These are phyloP conservation scores for Tolypocladium tropicale DNA, from an alignment of 2,329 filamentous ascomycete species.

Conservation along the genomic window DNA sequence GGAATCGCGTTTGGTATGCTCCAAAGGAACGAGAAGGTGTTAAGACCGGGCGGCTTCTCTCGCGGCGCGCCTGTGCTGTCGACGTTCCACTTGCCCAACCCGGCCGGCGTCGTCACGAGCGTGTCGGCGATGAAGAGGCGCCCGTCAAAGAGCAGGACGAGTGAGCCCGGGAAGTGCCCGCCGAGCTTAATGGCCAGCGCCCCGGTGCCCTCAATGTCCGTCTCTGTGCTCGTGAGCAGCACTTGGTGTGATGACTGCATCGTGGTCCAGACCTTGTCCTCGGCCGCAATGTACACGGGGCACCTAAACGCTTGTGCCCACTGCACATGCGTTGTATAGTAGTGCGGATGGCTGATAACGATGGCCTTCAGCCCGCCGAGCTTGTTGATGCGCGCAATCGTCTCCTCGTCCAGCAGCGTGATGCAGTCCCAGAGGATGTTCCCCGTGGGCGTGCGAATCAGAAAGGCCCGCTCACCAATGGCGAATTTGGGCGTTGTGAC, in stretches of 20 bases:
- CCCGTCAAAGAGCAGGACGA: slow-evolving; percentile 52
- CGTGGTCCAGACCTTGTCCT: slow-evolving; percentile 57
- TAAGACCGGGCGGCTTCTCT: slow-evolving; percentile 30
- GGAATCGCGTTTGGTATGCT: slow-evolving; percentile 68
- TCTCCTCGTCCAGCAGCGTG: slow-evolving; percentile 56
- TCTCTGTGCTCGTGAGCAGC: slow-evolving; percentile 33
- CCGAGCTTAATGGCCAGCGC: slow-evolving; percentile 59
- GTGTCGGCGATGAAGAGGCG: slow-evolving; percentile 69
- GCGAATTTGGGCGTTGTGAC: slow-evolving; percentile 48
- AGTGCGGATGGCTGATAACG: slow-evolving; percentile 72
- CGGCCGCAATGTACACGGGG: slow-evolving; percentile 55
- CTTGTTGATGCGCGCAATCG: slow-evolving; percentile 43
- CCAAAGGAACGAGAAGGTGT: slow-evolving; percentile 64
- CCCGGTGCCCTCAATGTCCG: slow-evolving; percentile 33
- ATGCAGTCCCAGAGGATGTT: slow-evolving; percentile 78
- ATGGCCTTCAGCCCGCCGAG: slow-evolving; percentile 62
- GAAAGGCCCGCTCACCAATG: slow-evolving; percentile 65
- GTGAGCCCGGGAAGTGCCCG: slow-evolving; percentile 70
- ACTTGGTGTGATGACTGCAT: slow-evolving; percentile 31
- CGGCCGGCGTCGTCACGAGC: slow-evolving; percentile 57
- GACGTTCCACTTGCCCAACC: slow-evolving; percentile 32
- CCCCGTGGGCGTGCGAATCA: slow-evolving; percentile 54
- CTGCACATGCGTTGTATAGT: slow-evolving; percentile 65
- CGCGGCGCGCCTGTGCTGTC: slow-evolving; percentile 26
- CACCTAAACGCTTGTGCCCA: slow-evolving; percentile 63